Conservation (phyloP, 257 asterid genomes). For the Haberlea rhodopensis region DNA sequence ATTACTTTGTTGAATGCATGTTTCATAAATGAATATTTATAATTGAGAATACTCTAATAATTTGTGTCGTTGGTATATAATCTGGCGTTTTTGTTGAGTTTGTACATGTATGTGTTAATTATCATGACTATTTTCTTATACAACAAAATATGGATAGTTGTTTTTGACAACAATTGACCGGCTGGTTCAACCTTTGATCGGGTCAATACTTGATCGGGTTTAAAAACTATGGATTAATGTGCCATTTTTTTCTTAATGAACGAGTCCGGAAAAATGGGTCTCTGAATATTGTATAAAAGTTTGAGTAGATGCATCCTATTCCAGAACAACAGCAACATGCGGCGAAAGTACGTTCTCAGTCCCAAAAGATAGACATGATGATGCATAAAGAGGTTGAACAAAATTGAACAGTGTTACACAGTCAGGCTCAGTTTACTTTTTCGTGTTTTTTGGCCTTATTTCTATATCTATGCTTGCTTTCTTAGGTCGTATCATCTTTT, state of each 20-base stretch:
- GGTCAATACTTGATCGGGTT: too few relatives aligned
- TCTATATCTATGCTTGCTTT: not conserved
- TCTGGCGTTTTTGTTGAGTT: too few relatives aligned
- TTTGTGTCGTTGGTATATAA: too few relatives aligned
- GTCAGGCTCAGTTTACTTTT: not conserved
- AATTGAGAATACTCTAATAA: too few relatives aligned
- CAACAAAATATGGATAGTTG: too few relatives aligned
- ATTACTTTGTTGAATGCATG: too few relatives aligned
- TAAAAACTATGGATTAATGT: too few relatives aligned
- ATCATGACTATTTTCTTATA: too few relatives aligned
- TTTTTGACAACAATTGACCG: too few relatives aligned
- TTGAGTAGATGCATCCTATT: not conserved
- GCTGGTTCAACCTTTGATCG: too few relatives aligned
- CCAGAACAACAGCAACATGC: not conserved
- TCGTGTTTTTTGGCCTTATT: not conserved
- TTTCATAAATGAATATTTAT: too few relatives aligned
- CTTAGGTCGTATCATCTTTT: not conserved
- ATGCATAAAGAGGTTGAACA: not conserved
- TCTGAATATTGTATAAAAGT: not conserved
- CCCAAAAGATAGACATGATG: not conserved
- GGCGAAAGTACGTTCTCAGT: not conserved
- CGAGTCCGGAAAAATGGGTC: slow-evolving; percentile 1
- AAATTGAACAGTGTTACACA: not conserved
- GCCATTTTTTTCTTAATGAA: not conserved
- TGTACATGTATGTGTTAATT: too few relatives aligned